Conservation (phyloP, 148 eudicot genomes). For the Suaeda aralocaspica region DNA sequence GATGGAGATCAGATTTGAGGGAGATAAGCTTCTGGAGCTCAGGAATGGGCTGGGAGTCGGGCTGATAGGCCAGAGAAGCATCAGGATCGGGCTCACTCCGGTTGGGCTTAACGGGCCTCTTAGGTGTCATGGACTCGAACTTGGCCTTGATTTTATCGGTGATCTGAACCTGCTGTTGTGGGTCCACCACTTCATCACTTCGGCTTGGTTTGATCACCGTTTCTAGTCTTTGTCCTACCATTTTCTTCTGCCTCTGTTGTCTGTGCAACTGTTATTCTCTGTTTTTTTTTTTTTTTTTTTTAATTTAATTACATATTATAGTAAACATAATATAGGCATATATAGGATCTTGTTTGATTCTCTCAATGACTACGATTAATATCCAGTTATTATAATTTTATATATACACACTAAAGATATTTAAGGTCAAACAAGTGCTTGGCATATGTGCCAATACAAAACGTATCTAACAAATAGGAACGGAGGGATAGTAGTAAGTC, state of each 20-base stretch:
- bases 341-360: too few relatives aligned
- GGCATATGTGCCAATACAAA: too few relatives aligned
- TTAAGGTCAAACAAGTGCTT: too few relatives aligned
- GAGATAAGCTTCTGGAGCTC: constrained; percentile 54
- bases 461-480: too few relatives aligned
- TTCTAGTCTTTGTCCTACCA: constrained; percentile 22
- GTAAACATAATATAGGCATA: too few relatives aligned
- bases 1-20: constrained; percentile 40
- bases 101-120: constrained; percentile 53
- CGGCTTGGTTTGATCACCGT: constrained; percentile 59
- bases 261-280: neutral
- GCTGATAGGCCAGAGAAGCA: constrained; percentile 15
- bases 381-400: too few relatives aligned
- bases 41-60: constrained; percentile 26
- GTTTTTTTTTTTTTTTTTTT: neutral
- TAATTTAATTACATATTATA: too few relatives aligned
- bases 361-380: too few relatives aligned
- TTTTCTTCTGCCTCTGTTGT: neutral
- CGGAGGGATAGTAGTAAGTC: too few relatives aligned
- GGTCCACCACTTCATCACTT: constrained; percentile 60
- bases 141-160: constrained; percentile 36
- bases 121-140: constrained; percentile 49
- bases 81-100: constrained; percentile 59
- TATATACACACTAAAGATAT: too few relatives aligned
- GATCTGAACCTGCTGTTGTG: constrained; percentile 41